Conservation (phyloP, 2,329 filamentous ascomycete species). For the Ramichloridium luteum region DNA sequence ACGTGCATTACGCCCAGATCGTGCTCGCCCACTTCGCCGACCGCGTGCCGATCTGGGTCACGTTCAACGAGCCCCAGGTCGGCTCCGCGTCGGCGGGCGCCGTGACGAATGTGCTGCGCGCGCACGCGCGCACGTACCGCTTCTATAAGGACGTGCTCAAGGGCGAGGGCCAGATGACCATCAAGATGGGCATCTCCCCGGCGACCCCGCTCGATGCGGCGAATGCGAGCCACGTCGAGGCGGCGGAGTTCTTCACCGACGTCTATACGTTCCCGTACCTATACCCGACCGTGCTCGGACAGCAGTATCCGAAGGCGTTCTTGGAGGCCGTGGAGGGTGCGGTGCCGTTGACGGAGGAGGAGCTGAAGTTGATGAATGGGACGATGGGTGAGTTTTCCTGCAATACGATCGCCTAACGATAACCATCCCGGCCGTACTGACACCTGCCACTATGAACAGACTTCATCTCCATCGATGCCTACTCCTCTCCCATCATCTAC, state of each 20-base stretch:
- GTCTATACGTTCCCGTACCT: conserved; percentile 38
- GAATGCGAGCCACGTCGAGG: conserved; percentile 33
- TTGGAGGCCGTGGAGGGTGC: conserved; percentile 35
- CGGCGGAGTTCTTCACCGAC: conserved; percentile 33
- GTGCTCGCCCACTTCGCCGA: conserved; percentile 29
- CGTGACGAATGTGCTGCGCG: conserved; percentile 10
- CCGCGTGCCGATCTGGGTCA: conserved; percentile 26
- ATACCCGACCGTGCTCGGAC: conserved; percentile 41
- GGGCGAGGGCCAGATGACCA: conserved; percentile 37
- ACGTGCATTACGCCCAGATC: conserved; percentile 29
- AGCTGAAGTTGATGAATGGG: conserved; percentile 28
- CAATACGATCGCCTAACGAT: too few relatives aligned
- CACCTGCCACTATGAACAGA: conserved; percentile 4
- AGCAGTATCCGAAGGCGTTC: conserved; percentile 39
- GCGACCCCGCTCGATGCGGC: conserved; percentile 26
- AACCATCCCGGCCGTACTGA: too few relatives aligned
- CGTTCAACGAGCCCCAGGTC: conserved; percentile 28
- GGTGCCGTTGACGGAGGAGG: conserved; percentile 34
- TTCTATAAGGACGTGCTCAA: conserved; percentile 45
- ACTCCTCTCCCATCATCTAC: conserved; percentile 10
- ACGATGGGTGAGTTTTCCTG: conserved; percentile 3
- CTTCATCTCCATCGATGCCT: conserved; percentile 11
- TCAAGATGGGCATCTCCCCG: conserved; percentile 37
- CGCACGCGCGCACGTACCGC: conserved; percentile 16
- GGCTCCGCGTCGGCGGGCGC: conserved; percentile 4